phyloP scores from a whole-genome alignment of 1,284 basidiomycete genomes.

The Pholiota adiposa region DNA sequence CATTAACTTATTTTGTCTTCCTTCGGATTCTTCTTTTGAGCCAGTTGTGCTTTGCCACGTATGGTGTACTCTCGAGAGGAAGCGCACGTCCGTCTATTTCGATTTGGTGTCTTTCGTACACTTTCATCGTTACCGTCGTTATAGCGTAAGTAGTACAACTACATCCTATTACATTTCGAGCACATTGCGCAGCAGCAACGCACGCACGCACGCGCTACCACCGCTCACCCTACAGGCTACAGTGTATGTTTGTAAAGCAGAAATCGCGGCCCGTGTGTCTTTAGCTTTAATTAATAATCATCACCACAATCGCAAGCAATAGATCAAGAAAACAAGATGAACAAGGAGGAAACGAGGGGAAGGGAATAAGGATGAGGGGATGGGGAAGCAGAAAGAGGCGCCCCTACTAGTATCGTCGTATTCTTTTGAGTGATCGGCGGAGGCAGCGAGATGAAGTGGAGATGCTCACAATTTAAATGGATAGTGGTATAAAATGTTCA shows the following conservation, averaged over 20 bases:
- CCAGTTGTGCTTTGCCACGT: too few relatives aligned
- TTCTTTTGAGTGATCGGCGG: background rate
- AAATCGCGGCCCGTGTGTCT: background rate
- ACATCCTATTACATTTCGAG: background rate
- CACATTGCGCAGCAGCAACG: background rate
- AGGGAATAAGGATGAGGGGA: background rate
- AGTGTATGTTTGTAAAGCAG: background rate
- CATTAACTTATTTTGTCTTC: constrained; percentile 22
- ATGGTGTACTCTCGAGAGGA: too few relatives aligned
- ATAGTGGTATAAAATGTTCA: background rate
- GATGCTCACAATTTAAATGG: constrained; percentile 1
- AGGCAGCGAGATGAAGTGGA: background rate
- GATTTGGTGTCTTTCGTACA: too few relatives aligned
- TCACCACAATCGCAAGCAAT: constrained; percentile 2
- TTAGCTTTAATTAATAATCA: background rate
- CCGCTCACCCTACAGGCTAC: too few relatives aligned
- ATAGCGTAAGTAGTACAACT: background rate
- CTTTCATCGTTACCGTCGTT: background rate
- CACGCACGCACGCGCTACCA: too few relatives aligned
- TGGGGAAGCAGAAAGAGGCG: background rate
- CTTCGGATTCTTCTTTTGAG: background rate
- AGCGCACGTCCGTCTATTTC: too few relatives aligned
- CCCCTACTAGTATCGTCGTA: background rate
- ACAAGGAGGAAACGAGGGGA: background rate
- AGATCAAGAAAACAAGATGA: constrained; percentile 7